Conservation (phyloP, 2,329 filamentous ascomycete species). For the Phaeosphaeria sp. region DNA sequence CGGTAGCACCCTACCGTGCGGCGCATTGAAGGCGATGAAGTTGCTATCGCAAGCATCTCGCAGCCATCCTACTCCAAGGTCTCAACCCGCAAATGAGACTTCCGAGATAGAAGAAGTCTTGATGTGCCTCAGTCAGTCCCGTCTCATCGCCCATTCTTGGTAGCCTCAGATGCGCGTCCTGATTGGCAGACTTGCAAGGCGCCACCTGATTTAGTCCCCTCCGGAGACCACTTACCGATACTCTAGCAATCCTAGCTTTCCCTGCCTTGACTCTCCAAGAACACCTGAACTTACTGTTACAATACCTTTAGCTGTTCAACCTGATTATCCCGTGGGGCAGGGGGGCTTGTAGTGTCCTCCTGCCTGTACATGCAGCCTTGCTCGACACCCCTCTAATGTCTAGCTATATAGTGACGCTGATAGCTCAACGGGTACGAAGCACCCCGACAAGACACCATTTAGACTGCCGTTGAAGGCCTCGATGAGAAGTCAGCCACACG, state of each 20-base stretch:
- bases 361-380: neutral
- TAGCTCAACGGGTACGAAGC: no score
- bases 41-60: neutral
- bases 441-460: no score
- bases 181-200: neutral
- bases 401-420: neutral
- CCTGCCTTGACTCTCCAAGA: neutral
- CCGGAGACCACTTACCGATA: neutral
- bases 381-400: conserved; percentile 1
- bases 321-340: conserved; percentile 12
- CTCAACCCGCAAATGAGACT: neutral
- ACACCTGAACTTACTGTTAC: neutral
- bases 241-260: neutral
- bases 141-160: neutral
- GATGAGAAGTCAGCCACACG: no score
- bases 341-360: neutral
- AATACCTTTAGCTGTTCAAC: conserved; percentile 5
- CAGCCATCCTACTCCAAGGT: neutral
- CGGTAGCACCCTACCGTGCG: neutral
- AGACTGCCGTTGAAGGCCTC: no score
- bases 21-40: neutral
- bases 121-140: neutral
- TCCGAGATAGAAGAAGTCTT: neutral
- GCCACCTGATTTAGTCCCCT: neutral
- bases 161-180: neutral